Base-by-base conservation (phyloP, 176 grass and related monocot species). In the Ensete ventricosum region DNA sequence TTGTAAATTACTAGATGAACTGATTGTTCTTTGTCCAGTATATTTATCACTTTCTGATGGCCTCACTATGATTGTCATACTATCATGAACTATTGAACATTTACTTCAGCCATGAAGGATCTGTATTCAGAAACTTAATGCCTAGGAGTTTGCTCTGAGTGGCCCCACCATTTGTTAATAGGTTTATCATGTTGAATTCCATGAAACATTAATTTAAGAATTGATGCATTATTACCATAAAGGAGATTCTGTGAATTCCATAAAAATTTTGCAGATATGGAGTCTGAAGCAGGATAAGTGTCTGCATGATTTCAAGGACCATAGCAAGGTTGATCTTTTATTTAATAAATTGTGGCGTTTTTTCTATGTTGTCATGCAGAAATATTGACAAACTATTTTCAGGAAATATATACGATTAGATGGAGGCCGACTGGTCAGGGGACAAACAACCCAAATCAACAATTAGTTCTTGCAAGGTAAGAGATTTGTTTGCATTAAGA, bases 401-500 rank as follows among this genome's bases (percentile, higher is more conserved):
- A 96, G 93, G 94, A 98, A 82, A 93, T 98, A 82, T 98, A 98
- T 59, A 98, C 94, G 55, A 98, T 98, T 87, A 88, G 88, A 87
- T 98, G 94, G 94, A 93, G 89, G 77, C 94, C 94, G 34, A 93
- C 94, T 55, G 94, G 94, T 9, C 63, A 64, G 71, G 94, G 94
- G 67, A 90, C 94, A 55, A 90, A 69, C 49, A 93, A 90, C 77
- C 89, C 93, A 48, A 90, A 90, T 80, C 87, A 89, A 29, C 93
- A 97, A 74, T 84, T 97, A 76, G 76, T 98, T 80, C 83, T 98
- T 82, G 94, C 94, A 53, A 98, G 93, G 93, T 87, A 92, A 87
- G 69, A 11, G 14, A 29, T 9, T 68, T 68, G 7, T 24, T 9
- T 34, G 24, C 43, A 16, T 43, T 43, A 43, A 43, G 34, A 43